These are phyloP conservation scores for Pyrenophora seminiperda DNA, from an alignment of 2,329 filamentous ascomycete genomes.

Conservation along the genomic window DNA sequence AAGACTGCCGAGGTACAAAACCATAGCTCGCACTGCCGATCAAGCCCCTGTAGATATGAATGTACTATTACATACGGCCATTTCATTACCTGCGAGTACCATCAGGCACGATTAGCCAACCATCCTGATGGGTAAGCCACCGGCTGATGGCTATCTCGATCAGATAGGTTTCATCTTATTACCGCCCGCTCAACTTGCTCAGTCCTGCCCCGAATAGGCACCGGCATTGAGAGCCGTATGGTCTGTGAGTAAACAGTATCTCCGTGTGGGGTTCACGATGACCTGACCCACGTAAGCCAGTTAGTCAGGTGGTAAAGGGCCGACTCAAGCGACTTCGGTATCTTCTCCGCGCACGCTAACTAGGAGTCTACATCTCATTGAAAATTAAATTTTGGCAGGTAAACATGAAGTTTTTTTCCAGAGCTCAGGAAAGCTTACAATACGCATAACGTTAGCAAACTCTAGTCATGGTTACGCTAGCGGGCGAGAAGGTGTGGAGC, in stretches of 20 bases:
- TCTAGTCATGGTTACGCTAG: background rate
- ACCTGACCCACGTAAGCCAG: conserved; percentile 8
- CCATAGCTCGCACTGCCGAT: no score
- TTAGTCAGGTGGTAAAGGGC: conserved; percentile 4
- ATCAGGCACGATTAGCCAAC: conserved; percentile 6
- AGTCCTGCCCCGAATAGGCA: background rate
- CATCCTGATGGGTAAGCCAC: conserved; percentile 5
- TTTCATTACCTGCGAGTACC: conserved; percentile 5
- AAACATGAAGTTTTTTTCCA: background rate
- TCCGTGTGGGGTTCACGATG: conserved; percentile 7
- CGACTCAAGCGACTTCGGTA: conserved; percentile 5
- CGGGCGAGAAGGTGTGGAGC: background rate
- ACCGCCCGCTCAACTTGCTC: conserved; percentile 2
- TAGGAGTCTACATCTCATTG: background rate
- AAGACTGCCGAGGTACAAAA: background rate
- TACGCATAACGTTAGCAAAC: background rate
- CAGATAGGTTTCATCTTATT: conserved; percentile 6
- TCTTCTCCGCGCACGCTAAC: conserved; percentile 8
- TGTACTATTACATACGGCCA: background rate
- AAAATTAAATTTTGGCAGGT: background rate
- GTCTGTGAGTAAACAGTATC: conserved; percentile 1
- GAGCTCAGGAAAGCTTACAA: background rate
- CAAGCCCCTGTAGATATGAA: background rate
- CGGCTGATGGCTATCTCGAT: conserved; percentile 5
- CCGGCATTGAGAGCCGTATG: conserved; percentile 8